Conservation (phyloP, 2,329 filamentous ascomycete species). For the Amauroascus niger region DNA sequence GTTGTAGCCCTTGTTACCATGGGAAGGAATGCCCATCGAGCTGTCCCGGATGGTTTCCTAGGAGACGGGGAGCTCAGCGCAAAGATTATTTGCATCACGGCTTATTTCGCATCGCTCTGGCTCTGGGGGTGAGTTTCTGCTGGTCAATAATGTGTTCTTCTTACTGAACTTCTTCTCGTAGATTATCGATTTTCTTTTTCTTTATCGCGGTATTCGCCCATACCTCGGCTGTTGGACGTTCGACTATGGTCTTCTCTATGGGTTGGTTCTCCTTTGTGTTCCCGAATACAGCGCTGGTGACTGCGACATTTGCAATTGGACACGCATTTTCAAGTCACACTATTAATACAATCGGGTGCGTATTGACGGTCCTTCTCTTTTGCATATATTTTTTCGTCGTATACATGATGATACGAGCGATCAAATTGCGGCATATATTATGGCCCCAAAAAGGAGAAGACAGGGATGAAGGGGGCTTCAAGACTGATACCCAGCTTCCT, state of each 20-base stretch:
- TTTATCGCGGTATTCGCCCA: conserved; percentile 68
- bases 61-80: conserved; percentile 47
- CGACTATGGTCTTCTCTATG: conserved; percentile 66
- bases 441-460: conserved; percentile 66
- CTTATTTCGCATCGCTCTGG: conserved; percentile 62
- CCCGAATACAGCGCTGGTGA: conserved; percentile 64
- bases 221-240: conserved; percentile 53
- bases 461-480: conserved; percentile 52
- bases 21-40: conserved; percentile 42
- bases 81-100: conserved; percentile 45
- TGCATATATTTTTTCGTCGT: conserved; percentile 61
- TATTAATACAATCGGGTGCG: conserved; percentile 58
- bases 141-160: not conserved
- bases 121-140: conserved; percentile 52
- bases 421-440: conserved; percentile 57
- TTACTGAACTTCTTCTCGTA: conserved; percentile 16
- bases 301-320: conserved; percentile 63
- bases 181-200: conserved; percentile 75
- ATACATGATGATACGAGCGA: conserved; percentile 58
- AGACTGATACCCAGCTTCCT: conserved; percentile 23
- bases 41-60: conserved; percentile 48
- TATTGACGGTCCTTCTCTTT: conserved; percentile 56
- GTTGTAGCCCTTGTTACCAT: conserved; percentile 52
- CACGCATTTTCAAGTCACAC: conserved; percentile 50
- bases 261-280: conserved; percentile 79